Evolutionary conservation across 1,284 basidiomycete species (phyloP).

Genomic region (Clitocybe nebularis): DNA sequence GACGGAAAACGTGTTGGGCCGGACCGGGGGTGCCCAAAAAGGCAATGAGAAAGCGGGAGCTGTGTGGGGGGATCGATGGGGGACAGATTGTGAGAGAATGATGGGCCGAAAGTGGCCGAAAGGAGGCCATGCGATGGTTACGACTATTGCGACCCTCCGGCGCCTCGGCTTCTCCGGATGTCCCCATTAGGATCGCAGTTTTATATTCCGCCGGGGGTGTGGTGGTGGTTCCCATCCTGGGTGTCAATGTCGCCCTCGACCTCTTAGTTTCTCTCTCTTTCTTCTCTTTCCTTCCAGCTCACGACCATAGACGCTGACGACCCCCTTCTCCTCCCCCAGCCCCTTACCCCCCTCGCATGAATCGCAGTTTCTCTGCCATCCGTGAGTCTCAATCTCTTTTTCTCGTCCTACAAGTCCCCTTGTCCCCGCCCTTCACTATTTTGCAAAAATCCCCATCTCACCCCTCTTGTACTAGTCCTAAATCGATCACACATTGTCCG

Average conservation of each 20-base stretch:
- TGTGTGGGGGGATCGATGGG: conserved; percentile 12
- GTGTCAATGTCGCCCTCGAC: conserved; percentile 36
- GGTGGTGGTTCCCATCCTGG: conserved; percentile 25
- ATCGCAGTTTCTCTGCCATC: conserved; percentile 24
- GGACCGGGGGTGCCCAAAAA: conserved; percentile 8
- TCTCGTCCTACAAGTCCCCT: too few species aligned
- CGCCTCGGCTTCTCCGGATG: conserved; percentile 15
- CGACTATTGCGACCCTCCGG: conserved; percentile 2
- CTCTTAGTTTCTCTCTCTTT: conserved; percentile 17
- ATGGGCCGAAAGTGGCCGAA: conserved; percentile 11
- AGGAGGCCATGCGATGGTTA: conserved; percentile 19
- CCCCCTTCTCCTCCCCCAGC: conserved; percentile 31
- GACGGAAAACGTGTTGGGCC: conserved; percentile 24
- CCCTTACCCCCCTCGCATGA: conserved; percentile 29
- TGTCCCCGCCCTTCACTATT: too few species aligned
- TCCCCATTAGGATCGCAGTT: conserved; percentile 21
- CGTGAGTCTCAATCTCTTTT: conserved; percentile 31
- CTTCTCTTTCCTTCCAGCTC: conserved; percentile 23
- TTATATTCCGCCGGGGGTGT: conserved; percentile 21
- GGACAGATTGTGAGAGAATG: conserved; percentile 15
- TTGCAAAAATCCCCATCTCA: too few species aligned
- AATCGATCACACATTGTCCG: conserved; percentile 39
- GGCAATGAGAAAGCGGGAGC: too few species aligned
- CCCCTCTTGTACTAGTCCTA: conserved; percentile 33
- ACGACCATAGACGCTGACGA: conserved; percentile 57